These are phyloP conservation scores for Neurospora tetrasperma DNA, from an alignment of 495 filamentous ascomycete species.

Conservation along the genomic window DNA sequence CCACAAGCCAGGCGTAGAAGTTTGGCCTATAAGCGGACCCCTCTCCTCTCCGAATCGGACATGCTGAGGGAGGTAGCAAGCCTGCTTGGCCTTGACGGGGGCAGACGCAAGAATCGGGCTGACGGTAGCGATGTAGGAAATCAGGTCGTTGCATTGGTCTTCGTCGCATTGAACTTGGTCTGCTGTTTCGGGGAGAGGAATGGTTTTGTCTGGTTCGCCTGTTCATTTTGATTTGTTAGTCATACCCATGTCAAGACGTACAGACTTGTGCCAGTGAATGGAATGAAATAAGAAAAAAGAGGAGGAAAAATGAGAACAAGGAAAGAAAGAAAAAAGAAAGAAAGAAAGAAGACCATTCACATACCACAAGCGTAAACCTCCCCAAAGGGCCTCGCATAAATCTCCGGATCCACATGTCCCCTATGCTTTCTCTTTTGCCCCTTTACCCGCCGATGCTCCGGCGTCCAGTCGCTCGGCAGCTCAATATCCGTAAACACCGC, in stretches of 20 bases:
- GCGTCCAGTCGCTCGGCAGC: conserved; percentile 51
- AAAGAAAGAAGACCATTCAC: not conserved
- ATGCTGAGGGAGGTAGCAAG: conserved; percentile 83
- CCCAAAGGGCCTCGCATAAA: conserved; percentile 80
- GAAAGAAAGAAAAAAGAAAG: not conserved
- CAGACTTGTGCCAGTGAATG: not conserved
- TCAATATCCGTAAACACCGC: conserved; percentile 86
- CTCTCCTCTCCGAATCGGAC: conserved; percentile 45
- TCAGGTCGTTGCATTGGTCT: conserved; percentile 73
- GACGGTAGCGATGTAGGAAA: conserved; percentile 69
- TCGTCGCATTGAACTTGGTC: conserved; percentile 71
- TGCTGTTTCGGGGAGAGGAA: conserved; percentile 66
- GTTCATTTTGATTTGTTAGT: not conserved
- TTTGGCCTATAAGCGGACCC: conserved; percentile 69
- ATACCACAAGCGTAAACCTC: conserved; percentile 81
- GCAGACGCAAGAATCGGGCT: conserved; percentile 68
- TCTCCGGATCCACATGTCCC: conserved; percentile 71
- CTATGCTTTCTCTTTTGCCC: conserved; percentile 44
- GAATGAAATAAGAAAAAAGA: not conserved
- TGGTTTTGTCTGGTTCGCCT: conserved; percentile 71
- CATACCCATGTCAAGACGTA: not conserved
- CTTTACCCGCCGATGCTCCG: conserved; percentile 28
- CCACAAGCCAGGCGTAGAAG: conserved; percentile 64
- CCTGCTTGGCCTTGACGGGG: conserved; percentile 70
- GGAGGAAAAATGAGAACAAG: not conserved